Evolutionary conservation across 2,329 filamentous ascomycete species (phyloP).

Genomic region (Fusarium cicatricum): DNA sequence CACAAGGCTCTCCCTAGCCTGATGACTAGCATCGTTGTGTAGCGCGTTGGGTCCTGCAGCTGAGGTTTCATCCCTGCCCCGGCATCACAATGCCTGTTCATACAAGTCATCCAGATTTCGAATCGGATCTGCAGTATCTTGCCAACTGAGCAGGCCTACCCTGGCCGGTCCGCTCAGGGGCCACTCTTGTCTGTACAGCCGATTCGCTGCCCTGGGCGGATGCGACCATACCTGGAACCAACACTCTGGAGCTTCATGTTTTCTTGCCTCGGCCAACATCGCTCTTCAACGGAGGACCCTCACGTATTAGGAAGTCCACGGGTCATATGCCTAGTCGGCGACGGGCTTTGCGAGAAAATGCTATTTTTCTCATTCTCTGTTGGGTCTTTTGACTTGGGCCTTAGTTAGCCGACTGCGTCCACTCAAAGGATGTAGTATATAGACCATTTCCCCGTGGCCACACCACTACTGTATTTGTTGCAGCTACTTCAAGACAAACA

Average conservation of each 20-base stretch:
- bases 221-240: no score
- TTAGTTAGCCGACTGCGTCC: no score
- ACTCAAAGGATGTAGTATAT: constrained; percentile 1
- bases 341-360: no score
- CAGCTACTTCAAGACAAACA: constrained; percentile 5
- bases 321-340: no score
- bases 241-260: no score
- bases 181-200: no score
- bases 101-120: constrained; percentile 8
- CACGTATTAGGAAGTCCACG: no score
- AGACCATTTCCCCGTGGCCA: not conserved
- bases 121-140: constrained; percentile 24
- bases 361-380: no score
- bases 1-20: not conserved
- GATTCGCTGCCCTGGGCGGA: no score
- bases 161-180: not conserved
- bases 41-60: not conserved
- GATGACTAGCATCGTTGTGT: not conserved
- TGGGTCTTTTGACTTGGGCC: no score
- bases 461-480: constrained; percentile 6
- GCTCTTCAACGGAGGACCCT: no score
- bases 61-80: not conserved
- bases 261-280: no score
- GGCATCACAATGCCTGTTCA: not conserved
- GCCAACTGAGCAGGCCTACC: not conserved